phyloP scores from a whole-genome alignment of 495 filamentous ascomycete species.

The Neurospora sp. region DNA sequence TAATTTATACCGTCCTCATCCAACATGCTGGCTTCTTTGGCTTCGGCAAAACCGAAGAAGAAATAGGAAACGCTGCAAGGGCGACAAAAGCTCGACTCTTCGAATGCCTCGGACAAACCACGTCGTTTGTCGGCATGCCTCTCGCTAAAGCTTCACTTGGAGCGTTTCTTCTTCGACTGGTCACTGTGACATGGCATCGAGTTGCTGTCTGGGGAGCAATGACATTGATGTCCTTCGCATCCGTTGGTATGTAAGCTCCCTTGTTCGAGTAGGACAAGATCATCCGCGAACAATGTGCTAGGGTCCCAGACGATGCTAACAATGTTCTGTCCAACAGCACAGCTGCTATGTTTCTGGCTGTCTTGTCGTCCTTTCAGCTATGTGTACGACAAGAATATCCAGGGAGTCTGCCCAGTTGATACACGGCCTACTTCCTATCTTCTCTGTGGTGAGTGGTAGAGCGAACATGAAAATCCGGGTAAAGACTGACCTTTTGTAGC shows the following conservation, averaged over 20 bases:
- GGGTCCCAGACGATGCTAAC: background rate
- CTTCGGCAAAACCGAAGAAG: slow-evolving; percentile 8
- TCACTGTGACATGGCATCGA: slow-evolving; percentile 23
- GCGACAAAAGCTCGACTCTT: background rate
- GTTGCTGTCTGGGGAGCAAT: slow-evolving; percentile 25
- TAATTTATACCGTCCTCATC: slow-evolving; percentile 18
- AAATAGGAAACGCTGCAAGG: slow-evolving; percentile 9
- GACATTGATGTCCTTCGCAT: slow-evolving; percentile 6
- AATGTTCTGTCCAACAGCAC: slow-evolving; percentile 9
- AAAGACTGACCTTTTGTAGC: slow-evolving; percentile 1
- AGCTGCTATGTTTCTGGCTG: slow-evolving; percentile 20
- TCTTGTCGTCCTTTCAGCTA: slow-evolving; percentile 12
- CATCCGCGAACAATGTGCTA: background rate
- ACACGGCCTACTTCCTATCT: slow-evolving; percentile 15
- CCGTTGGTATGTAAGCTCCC: slow-evolving; percentile 9
- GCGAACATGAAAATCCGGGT: background rate
- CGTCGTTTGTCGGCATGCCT: slow-evolving; percentile 19
- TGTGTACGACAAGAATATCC: slow-evolving; percentile 13
- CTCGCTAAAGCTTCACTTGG: slow-evolving; percentile 25
- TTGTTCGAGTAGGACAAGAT: background rate
- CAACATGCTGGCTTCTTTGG: slow-evolving; percentile 15
- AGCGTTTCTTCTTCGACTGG: slow-evolving; percentile 21
- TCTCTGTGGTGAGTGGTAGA: slow-evolving; percentile 7
- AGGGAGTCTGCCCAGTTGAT: slow-evolving; percentile 11
- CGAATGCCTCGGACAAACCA: slow-evolving; percentile 6